Evolutionary conservation across 495 filamentous ascomycete genomes (phyloP).

Genomic region (Aspergillus sparsus): DNA sequence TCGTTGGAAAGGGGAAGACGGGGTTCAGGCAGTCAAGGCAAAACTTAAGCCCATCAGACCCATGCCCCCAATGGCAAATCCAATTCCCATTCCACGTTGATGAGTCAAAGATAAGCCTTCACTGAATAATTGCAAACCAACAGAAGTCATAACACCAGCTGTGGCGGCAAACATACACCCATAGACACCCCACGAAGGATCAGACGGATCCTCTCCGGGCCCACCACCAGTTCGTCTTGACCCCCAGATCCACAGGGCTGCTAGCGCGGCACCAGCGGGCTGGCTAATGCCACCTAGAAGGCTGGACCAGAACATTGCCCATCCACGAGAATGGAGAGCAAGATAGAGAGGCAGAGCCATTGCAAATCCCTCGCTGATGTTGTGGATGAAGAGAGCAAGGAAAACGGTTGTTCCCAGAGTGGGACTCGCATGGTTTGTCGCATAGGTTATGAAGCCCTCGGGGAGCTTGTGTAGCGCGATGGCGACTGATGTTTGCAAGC

Average conservation of each 20-base stretch:
- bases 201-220: constrained; percentile 38
- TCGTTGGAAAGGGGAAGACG: neutral
- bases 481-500: constrained; percentile 88
- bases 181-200: constrained; percentile 71
- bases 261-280: constrained; percentile 80
- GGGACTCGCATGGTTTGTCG: constrained; percentile 94
- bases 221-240: constrained; percentile 53
- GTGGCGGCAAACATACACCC: constrained; percentile 87
- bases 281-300: constrained; percentile 84
- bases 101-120: constrained; percentile 84
- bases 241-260: constrained; percentile 77
- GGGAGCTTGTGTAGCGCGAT: constrained; percentile 97
- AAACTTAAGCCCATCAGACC: constrained; percentile 81
- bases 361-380: constrained; percentile 95
- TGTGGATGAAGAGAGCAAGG: constrained; percentile 94
- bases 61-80: constrained; percentile 89
- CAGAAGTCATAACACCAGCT: constrained; percentile 91
- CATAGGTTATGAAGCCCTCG: constrained; percentile 98
- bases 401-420: constrained; percentile 86
- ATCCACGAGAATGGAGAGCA: constrained; percentile 70
- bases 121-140: constrained; percentile 84
- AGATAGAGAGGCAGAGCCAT: constrained; percentile 91
- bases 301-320: constrained; percentile 82
- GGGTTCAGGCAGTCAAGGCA: constrained; percentile 66
- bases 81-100: constrained; percentile 73